A percentile compares a stretch with the other conserved stretches of the same genome.
phyloP scores from a whole-genome alignment of 192 early-diverging fungal species.

The Coemansia sp. region DNA sequence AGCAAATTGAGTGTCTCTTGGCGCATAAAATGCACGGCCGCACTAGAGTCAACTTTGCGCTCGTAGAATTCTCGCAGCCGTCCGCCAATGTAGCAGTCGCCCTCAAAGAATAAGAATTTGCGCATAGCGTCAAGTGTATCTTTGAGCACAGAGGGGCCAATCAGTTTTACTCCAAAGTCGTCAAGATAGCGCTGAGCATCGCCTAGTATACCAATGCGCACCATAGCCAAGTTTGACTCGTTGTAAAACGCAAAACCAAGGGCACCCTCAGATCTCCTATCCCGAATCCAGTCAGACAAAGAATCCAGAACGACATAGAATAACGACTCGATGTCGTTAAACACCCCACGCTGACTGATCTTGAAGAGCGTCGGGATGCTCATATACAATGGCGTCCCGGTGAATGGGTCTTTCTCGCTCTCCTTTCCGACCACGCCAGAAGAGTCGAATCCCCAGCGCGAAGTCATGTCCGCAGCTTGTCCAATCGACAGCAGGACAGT shows the following conservation, averaged over 20 bases:
- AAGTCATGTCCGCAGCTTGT: neutral
- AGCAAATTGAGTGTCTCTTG: neutral
- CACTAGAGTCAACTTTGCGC: neutral
- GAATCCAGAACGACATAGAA: neutral
- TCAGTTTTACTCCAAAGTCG: neutral
- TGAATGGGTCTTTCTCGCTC: neutral
- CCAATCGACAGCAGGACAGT: neutral
- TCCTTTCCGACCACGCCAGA: neutral
- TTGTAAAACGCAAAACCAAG: neutral
- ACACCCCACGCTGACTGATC: neutral
- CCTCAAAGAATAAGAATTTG: neutral
- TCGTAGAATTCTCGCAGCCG: neutral
- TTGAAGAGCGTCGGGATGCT: constrained; percentile 16
- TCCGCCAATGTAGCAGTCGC: neutral
- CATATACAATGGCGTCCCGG: neutral
- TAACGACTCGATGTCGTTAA: neutral
- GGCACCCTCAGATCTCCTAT: neutral
- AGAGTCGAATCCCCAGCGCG: neutral
- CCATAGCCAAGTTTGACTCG: neutral
- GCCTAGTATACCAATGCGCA: neutral
- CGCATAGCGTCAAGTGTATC: neutral
- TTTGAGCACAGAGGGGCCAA: neutral
- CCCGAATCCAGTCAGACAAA: neutral
- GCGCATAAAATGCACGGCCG: neutral
- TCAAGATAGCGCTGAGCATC: neutral